Conservation (phyloP, 2,329 filamentous ascomycete genomes). For the Herpomyces periplanetae region DNA sequence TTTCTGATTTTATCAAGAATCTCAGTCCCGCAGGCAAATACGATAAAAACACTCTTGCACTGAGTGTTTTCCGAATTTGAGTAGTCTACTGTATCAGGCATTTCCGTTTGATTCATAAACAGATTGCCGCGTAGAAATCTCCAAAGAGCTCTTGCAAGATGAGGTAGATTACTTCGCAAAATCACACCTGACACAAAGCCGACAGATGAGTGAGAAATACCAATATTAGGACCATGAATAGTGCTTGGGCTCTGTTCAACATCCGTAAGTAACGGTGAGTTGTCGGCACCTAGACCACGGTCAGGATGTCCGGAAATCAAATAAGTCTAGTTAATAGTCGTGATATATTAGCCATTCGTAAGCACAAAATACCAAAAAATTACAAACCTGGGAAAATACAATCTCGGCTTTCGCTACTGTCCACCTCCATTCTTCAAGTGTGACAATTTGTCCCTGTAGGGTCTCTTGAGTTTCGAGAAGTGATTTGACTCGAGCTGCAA, state of each 20-base stretch:
- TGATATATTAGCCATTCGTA: slow-evolving; percentile 1
- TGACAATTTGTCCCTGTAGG: slow-evolving; percentile 81
- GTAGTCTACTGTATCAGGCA: slow-evolving; percentile 63
- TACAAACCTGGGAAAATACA: slow-evolving; percentile 46
- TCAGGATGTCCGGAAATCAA: slow-evolving; percentile 75
- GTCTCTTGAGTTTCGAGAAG: slow-evolving; percentile 96
- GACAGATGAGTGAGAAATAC: slow-evolving; percentile 81
- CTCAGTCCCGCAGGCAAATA: slow-evolving; percentile 92
- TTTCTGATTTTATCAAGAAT: slow-evolving; percentile 95
- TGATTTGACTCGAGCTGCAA: slow-evolving; percentile 63
- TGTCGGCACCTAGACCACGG: slow-evolving; percentile 26
- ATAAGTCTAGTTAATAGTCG: slow-evolving; percentile 68
- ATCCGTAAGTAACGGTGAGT: slow-evolving; percentile 68
- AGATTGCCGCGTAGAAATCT: slow-evolving; percentile 80
- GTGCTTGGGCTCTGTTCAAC: slow-evolving; percentile 33
- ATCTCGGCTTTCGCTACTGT: slow-evolving; percentile 78
- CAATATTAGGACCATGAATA: slow-evolving; percentile 24
- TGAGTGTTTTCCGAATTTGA: slow-evolving; percentile 65
- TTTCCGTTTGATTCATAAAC: slow-evolving; percentile 99
- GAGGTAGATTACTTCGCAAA: slow-evolving; percentile 52
- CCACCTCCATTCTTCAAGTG: slow-evolving; percentile 93
- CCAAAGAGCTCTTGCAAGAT: slow-evolving; percentile 93
- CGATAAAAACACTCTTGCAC: slow-evolving; percentile 94
- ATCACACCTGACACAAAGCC: slow-evolving; percentile 94
- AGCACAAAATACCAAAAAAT: not conserved